Evolutionary conservation across 2,329 filamentous ascomycete species (phyloP), one percentile per base, ranked within the genome.

Genomic region (Paecilomyces niveus): DNA sequence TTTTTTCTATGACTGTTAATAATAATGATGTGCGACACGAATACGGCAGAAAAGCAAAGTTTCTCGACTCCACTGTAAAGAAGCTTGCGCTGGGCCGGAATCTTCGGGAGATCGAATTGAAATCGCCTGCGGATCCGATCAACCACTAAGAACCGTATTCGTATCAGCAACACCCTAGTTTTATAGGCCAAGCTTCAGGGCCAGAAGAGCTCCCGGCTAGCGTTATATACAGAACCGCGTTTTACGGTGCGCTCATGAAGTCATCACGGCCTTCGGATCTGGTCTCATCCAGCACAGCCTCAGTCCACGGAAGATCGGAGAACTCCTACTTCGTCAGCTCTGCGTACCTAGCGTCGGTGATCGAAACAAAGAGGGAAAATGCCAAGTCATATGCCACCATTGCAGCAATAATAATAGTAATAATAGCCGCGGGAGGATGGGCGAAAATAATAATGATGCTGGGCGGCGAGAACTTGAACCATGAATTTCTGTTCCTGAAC

Each of bases 101-200:
- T 29, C 45, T 54, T 60, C 66, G 65, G 63, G 64, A 57, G 58
- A 22, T 45, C 39, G 39, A 45, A 45, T 45, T 7, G 15, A 18
- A 45, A 18, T n/a, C 18, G 6, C 39, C 39, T 18, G 39, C 39
- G 39, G 39, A 45, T 45, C 39, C 8, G 15, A 45, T 18, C 15
- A 18, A 45, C 39, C 39, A 45, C 39, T 45, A 5, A 21, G 35
- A 39, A 15, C 39, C 39, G 39, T 45, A 45, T 21, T 45, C 39
- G 39, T 45, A 45, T 45, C n/a, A 18, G 39, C 15, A 45, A 45
- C 18, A 18, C n/a, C 18, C n/a, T n/a, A 18, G n/a, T 8, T n/a
- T n/a, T 18, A 45, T 45, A 45, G n/a, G 15, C 18, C 39, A 18
- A 45, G 35, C 35, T 2, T 39, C 35, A 45, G 39, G n/a, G 39